phyloP scores from a whole-genome alignment of 2,329 filamentous ascomycete species.

The Fusarium sp. region DNA sequence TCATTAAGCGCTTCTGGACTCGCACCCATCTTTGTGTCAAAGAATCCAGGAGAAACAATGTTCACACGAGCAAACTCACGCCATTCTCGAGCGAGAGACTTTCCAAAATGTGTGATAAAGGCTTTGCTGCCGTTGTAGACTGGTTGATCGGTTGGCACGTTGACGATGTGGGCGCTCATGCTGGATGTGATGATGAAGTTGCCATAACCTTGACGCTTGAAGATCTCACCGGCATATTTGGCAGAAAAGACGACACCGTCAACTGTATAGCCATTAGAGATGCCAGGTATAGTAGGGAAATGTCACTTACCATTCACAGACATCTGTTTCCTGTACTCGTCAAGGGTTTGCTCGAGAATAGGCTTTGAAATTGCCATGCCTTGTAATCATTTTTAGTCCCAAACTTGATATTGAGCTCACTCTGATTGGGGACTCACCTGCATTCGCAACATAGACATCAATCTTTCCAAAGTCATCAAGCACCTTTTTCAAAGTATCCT shows the following conservation, averaged over 20 bases:
- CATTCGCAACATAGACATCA: slow-evolving; percentile 46
- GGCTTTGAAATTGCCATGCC: slow-evolving; percentile 61
- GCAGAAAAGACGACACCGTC: slow-evolving; percentile 62
- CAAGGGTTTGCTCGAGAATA: slow-evolving; percentile 64
- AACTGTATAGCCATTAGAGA: slow-evolving; percentile 50
- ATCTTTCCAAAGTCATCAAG: slow-evolving; percentile 45
- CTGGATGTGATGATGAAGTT: slow-evolving; percentile 65
- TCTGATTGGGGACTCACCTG: slow-evolving; percentile 47
- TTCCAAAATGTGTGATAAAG: slow-evolving; percentile 66
- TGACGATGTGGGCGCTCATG: slow-evolving; percentile 63
- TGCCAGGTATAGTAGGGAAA: too few relatives aligned
- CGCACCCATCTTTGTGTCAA: slow-evolving; percentile 66
- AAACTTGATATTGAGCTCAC: too few relatives aligned
- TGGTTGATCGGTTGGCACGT: slow-evolving; percentile 64
- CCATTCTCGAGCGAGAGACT: slow-evolving; percentile 67
- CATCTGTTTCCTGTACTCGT: slow-evolving; percentile 64
- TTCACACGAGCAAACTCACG: slow-evolving; percentile 68
- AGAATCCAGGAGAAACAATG: slow-evolving; percentile 61
- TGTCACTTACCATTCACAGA: slow-evolving; percentile 62
- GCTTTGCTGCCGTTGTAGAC: slow-evolving; percentile 69
- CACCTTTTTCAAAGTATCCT: slow-evolving; percentile 30
- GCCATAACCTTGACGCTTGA: slow-evolving; percentile 58
- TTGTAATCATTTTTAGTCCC: neutral
- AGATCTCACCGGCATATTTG: slow-evolving; percentile 59
- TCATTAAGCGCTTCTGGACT: slow-evolving; percentile 59